Evolutionary conservation across 805 yeast species (phyloP).

Genomic region (Novakomyces olei): DNA sequence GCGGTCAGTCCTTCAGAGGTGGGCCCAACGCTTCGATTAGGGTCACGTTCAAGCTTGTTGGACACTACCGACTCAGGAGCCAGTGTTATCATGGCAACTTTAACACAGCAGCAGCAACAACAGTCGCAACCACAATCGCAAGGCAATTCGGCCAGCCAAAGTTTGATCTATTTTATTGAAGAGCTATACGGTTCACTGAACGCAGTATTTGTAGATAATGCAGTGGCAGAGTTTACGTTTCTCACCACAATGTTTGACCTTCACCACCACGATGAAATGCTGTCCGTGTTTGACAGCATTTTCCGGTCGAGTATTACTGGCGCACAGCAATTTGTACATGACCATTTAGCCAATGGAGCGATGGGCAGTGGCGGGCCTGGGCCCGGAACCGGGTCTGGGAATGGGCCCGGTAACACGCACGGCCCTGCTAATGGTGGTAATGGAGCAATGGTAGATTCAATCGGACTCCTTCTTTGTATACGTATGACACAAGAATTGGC

Average conservation of each 20-base stretch:
- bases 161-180: too few species aligned
- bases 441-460: constrained; percentile 34
- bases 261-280: constrained; percentile 4
- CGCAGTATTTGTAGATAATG: constrained; percentile 61
- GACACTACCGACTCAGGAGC: too few species aligned
- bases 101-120: too few species aligned
- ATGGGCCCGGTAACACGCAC: constrained; percentile 30
- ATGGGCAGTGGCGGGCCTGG: constrained; percentile 9
- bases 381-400: constrained; percentile 28
- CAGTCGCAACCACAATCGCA: too few species aligned
- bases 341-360: too few species aligned
- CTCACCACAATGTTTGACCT: constrained; percentile 41
- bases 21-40: neutral
- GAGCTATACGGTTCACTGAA: too few species aligned
- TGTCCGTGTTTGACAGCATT: constrained; percentile 1
- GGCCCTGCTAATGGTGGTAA: constrained; percentile 21
- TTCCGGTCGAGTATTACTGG: neutral
- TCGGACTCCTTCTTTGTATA: constrained; percentile 57
- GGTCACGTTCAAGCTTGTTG: constrained; percentile 1
- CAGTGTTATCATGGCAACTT: too few species aligned
- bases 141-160: too few species aligned
- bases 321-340: too few species aligned
- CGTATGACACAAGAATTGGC: constrained; percentile 45
- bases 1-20: neutral
- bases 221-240: constrained; percentile 53